Conservation (phyloP, 805 yeast genomes). For the Cyberlindnera galapagoensis region DNA sequence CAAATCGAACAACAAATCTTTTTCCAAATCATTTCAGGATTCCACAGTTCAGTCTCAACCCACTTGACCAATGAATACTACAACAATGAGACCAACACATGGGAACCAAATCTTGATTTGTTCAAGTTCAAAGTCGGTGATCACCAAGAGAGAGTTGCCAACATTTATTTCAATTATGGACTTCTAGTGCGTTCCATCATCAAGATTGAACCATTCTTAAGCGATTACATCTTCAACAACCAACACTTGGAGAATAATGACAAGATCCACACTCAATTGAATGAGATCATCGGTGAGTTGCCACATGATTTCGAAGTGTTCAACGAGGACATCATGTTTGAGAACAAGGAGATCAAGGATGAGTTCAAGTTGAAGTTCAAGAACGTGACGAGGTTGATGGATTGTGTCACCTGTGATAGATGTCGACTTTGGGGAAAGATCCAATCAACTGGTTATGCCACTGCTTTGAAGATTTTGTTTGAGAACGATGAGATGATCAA, state of each 20-base stretch:
- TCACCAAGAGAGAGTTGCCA: constrained; percentile 79
- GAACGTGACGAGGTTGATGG: constrained; percentile 91
- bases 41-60: constrained; percentile 93
- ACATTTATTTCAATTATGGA: constrained; percentile 89
- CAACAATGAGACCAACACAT: constrained; percentile 63
- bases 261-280: constrained; percentile 37
- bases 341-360: constrained; percentile 58
- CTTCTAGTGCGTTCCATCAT: constrained; percentile 75
- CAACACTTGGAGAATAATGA: constrained; percentile 34
- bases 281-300: constrained; percentile 18
- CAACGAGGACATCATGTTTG: constrained; percentile 44
- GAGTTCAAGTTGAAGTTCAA: constrained; percentile 83
- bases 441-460: constrained; percentile 96
- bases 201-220: constrained; percentile 51
- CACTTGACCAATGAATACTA: constrained; percentile 84
- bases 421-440: constrained; percentile 98
- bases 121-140: constrained; percentile 89
- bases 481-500: constrained; percentile 51
- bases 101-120: constrained; percentile 76
- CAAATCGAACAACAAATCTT: constrained; percentile 80
- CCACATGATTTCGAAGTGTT: constrained; percentile 31
- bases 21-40: constrained; percentile 80
- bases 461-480: constrained; percentile 85
- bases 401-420: constrained; percentile 97
- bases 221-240: constrained; percentile 43